Conservation (phyloP, 1,284 basidiomycete genomes). For the Cutaneotrichosporon sp. region DNA sequence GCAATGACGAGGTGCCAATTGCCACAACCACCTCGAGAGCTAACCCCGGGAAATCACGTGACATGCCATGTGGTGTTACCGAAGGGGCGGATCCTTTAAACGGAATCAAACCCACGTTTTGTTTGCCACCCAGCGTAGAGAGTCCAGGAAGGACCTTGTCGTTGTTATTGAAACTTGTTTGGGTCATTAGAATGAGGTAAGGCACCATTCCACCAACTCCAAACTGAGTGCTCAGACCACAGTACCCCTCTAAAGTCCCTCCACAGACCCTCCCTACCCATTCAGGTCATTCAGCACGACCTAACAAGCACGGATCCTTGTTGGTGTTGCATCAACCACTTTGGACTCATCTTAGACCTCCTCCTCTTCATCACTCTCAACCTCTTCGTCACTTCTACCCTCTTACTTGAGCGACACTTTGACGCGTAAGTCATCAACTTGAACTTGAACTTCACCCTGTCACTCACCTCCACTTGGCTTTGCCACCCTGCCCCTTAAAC, state of each 20-base stretch:
- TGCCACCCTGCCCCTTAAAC: not conserved
- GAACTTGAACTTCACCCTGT: not conserved
- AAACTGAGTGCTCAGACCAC: too few species aligned
- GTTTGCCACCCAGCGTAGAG: conserved; percentile 1
- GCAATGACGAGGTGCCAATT: not conserved
- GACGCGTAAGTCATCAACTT: not conserved
- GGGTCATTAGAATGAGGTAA: not conserved
- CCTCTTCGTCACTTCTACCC: not conserved
- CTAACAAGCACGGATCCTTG: not conserved
- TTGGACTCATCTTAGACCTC: not conserved
- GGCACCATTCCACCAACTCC: not conserved
- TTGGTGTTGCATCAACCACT: not conserved
- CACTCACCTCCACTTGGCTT: not conserved
- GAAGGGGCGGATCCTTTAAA: not conserved
- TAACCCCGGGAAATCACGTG: not conserved
- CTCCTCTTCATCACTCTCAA: not conserved
- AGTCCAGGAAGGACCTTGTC: not conserved
- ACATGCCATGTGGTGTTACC: not conserved
- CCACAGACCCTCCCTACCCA: not conserved
- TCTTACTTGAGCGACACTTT: not conserved
- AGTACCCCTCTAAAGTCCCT: too few species aligned
- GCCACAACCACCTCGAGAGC: not conserved
- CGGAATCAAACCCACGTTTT: not conserved
- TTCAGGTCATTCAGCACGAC: not conserved
- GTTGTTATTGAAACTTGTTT: not conserved